phyloP scores from a whole-genome alignment of 2,329 filamentous ascomycete genomes.

The Fusarium neocosmosporiellum region DNA sequence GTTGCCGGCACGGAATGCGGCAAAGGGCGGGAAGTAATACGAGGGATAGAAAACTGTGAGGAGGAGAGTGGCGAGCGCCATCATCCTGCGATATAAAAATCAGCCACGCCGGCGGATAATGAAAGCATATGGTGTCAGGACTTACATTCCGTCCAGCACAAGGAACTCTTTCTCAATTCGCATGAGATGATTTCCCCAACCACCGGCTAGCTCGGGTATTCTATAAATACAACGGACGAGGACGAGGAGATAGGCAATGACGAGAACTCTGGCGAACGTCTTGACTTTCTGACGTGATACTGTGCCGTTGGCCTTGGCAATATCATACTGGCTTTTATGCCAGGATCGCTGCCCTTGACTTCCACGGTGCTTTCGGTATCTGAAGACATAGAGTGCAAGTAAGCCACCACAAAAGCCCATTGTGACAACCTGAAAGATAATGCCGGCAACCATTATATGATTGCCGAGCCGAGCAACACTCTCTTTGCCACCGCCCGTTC shows the following conservation, averaged over 20 bases:
- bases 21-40: background rate
- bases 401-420: slow-evolving; percentile 37
- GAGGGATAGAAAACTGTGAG: slow-evolving; percentile 1
- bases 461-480: slow-evolving; percentile 55
- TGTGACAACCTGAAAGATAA: slow-evolving; percentile 68
- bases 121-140: background rate
- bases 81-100: background rate
- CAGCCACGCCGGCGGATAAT: background rate
- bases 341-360: too few species aligned
- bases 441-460: slow-evolving; percentile 72
- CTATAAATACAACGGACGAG: slow-evolving; percentile 47
- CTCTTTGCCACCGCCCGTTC: slow-evolving; percentile 50
- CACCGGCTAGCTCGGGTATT: slow-evolving; percentile 71
- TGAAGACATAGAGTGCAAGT: slow-evolving; percentile 61
- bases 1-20: too few species aligned
- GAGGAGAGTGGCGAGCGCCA: background rate
- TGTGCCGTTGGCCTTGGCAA: too few species aligned
- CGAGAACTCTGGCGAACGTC: too few species aligned
- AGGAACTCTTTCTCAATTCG: slow-evolving; percentile 63
- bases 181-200: slow-evolving; percentile 70
- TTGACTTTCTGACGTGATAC: too few species aligned
- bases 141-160: slow-evolving; percentile 59
- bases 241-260: background rate
- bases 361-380: too few species aligned
- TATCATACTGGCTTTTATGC: too few species aligned